Conservation (phyloP, 345 rosid species). For the Excoecaria agallocha region DNA sequence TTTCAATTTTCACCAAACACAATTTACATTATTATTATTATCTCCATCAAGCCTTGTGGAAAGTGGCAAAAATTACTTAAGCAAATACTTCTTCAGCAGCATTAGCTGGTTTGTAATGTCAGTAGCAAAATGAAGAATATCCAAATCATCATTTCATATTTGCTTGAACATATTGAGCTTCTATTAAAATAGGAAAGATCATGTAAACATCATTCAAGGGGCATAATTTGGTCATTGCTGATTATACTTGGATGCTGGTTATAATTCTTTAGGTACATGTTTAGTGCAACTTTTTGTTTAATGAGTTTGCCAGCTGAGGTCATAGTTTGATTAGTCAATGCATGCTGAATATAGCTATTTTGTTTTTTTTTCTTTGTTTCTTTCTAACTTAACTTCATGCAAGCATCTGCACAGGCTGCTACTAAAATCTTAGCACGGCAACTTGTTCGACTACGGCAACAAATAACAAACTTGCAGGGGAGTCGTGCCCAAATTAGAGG, state of each 20-base stretch:
- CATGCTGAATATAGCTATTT: not conserved
- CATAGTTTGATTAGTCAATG: not conserved
- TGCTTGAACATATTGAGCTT: not conserved
- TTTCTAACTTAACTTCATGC: not conserved
- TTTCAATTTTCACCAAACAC: not conserved
- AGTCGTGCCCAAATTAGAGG: constrained; percentile 98
- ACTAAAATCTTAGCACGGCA: constrained; percentile 90
- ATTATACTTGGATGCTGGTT: not conserved
- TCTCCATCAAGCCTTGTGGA: not conserved
- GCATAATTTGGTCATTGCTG: not conserved
- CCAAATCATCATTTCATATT: not conserved
- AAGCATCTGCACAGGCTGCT: constrained; percentile 57
- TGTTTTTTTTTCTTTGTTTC: not conserved
- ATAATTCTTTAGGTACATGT: not conserved
- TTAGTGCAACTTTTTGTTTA: not conserved
- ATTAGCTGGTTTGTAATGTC: not conserved
- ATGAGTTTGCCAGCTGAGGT: not conserved
- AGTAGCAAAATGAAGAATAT: too few relatives aligned
- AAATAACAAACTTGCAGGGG: constrained; percentile 88
- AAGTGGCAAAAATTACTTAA: too few relatives aligned
- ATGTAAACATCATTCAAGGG: too few relatives aligned
- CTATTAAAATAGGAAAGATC: too few relatives aligned
- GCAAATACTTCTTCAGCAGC: not conserved
- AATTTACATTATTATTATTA: too few relatives aligned
- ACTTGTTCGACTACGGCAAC: constrained; percentile 86